These are phyloP conservation scores for Geoglossum glabrum DNA, from an alignment of 495 filamentous ascomycete genomes.

Conservation along the genomic window DNA sequence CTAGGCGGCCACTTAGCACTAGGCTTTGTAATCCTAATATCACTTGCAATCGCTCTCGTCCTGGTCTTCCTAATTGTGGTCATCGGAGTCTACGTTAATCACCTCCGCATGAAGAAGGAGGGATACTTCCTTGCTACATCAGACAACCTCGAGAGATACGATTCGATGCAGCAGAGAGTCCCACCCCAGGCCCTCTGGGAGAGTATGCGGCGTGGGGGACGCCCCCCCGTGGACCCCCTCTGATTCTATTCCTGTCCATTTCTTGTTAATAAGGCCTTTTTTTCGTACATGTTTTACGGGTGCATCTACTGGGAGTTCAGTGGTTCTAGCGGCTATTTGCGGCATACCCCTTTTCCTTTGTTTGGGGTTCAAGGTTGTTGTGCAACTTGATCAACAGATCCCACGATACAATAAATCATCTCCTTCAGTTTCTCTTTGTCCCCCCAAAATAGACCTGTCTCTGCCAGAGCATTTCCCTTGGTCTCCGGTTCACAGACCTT, in stretches of 20 bases:
- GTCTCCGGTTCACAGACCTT: neutral
- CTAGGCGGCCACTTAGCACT: conserved; percentile 43
- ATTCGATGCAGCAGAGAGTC: conserved; percentile 54
- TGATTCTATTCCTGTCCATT: neutral
- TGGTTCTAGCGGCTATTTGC: neutral
- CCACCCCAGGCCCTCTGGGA: conserved; percentile 67
- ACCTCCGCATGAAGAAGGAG: conserved; percentile 62
- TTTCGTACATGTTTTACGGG: neutral
- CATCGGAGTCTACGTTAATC: conserved; percentile 63
- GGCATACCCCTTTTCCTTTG: neutral
- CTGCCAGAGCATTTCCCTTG: neutral
- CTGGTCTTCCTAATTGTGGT: conserved; percentile 78
- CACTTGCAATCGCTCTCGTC: conserved; percentile 72
- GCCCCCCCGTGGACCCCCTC: neutral
- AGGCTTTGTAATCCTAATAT: conserved; percentile 78
- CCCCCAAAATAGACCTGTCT: neutral
- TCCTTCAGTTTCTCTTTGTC: neutral
- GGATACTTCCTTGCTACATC: conserved; percentile 74
- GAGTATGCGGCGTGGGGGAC: neutral
- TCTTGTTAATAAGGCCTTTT: neutral
- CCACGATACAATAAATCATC: neutral
- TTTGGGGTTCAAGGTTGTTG: neutral
- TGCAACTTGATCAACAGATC: neutral
- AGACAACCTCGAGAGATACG: conserved; percentile 42
- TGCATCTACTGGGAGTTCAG: neutral